Evolutionary conservation across 768 basidiomycete species (phyloP), one percentile per base, ranked within the genome.

Genomic region (Pisolithus orientalis): DNA sequence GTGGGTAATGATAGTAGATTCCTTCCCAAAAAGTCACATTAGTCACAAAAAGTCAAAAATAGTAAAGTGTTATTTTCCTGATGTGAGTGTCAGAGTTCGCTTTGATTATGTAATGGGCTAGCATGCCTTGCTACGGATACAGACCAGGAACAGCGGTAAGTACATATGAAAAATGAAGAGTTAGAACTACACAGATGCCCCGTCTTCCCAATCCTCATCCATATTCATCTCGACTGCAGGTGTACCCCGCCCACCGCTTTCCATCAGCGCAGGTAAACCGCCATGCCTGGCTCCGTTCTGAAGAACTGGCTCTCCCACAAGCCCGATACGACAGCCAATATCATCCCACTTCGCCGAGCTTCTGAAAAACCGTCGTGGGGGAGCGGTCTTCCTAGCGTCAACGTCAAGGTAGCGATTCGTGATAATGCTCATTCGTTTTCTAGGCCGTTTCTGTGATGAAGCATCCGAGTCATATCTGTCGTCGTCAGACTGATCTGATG

Each of bases 371-470:
- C 77, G 71, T 48, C 85, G 64, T 51, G 74, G 76, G 9, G 70
- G 59, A 9, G 56, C 47, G 6, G 39, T 60, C 46, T 61, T 67
- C 50, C 70, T 62, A 14, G 54, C 52, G 10, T 76, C 70, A 0
- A 76, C 69, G 40, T 84, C 79, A 52, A 78, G 71, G 55, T 78
- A 82, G 50, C 79, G 75, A 53, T 80, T 80, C 16, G 83, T 85
- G 46, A 84, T 49, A 44, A 87, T 72, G 57, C 84, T 87, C 83
- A 89, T 87, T 51, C 82, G 79, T 56, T 80, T 80, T 58, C 74
- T 75, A 34, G 68, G 68, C 24, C 65, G 61, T 16, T 63, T 67
- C 25, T 62, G 62, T 16, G 72, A 61, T 8, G 80, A 79, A 29
- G 74, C 77, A 45, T 78, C 77, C 7, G 78, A 79, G 50, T 82